Evolutionary conservation across 176 grass and related monocot species (phyloP).

Genomic region (Bonia amplexicaulis): DNA sequence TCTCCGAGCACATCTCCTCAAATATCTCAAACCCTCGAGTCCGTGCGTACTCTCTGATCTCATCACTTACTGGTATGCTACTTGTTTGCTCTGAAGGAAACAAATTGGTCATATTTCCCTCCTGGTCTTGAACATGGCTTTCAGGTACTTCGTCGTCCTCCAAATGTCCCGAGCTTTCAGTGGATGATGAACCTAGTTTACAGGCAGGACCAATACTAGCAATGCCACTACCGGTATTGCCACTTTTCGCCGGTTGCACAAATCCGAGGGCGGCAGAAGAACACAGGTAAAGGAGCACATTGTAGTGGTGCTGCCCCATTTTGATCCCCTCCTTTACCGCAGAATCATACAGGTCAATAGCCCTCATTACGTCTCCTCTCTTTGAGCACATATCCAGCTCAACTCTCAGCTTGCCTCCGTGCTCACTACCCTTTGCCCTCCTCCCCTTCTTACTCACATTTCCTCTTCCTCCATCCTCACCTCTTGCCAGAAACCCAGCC

Average conservation of each 20-base stretch:
- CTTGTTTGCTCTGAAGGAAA: background rate
- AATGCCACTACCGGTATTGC: conserved; percentile 23
- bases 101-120: background rate
- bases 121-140: background rate
- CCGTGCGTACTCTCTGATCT: conserved; percentile 46
- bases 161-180: background rate
- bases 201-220: conserved; percentile 7
- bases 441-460: conserved; percentile 12
- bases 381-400: conserved; percentile 67
- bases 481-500: background rate
- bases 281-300: conserved; percentile 64
- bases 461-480: background rate
- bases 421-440: conserved; percentile 14
- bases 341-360: conserved; percentile 49
- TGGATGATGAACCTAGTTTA: background rate
- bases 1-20: conserved; percentile 42
- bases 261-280: conserved; percentile 53
- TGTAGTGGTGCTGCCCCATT: conserved; percentile 62
- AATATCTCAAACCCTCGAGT: conserved; percentile 57
- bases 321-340: conserved; percentile 33
- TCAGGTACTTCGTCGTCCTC: background rate
- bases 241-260: conserved; percentile 58
- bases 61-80: conserved; percentile 32
- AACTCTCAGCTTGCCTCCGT: conserved; percentile 34
- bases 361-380: conserved; percentile 52